Base-by-base conservation (phyloP, 257 asterid species). In the Pogostemon cablin region DNA sequence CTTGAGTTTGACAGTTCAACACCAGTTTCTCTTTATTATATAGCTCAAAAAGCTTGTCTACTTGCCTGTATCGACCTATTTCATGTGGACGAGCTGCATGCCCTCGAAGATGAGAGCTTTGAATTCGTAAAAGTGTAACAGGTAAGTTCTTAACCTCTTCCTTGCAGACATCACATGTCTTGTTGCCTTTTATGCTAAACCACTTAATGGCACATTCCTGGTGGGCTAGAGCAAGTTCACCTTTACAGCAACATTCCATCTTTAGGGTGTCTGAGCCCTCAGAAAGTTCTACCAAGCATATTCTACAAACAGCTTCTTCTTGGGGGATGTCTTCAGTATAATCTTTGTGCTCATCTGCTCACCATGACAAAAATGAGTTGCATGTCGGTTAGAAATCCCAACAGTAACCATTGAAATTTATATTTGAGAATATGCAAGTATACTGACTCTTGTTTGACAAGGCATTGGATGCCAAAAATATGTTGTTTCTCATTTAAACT, bases 121-220 rank as follows among this genome's bases (percentile, higher is more conserved):
- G 97, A 72, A 93, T 80, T 53, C 90, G 85, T 68, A 87, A 71
- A 71, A 90, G 97, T 2, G 97, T 90, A 65, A 93, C 96, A 3
- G 98, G 89, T 67, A 93, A 81, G 79, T 93, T 93, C 72, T 76
- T 83, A 63, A 93, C 98, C 75, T 93, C 98, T 82, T 87, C 81
- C 78, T 78, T 85, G 88, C 98, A 93, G 69, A 93, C 85, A 68
- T 93, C 98, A 75, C 98, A 93, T 71, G 86, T 90, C 78, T 85
- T 93, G 85, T 88, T 93, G 46, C 98, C 97, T 79, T 91, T 93
- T 78, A 93, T 88, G 83, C 91, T 93, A 76, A 93, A 93, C 98
- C 98, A 93, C 75, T 90, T 93, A 34, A 93, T 74, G 9, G 96
- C 98, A 74, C 98, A 93, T 77, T 87, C 96, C 54, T 89, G 86